phyloP scores from a whole-genome alignment of 768 basidiomycete species.

The Aureoboletus auriporus region DNA sequence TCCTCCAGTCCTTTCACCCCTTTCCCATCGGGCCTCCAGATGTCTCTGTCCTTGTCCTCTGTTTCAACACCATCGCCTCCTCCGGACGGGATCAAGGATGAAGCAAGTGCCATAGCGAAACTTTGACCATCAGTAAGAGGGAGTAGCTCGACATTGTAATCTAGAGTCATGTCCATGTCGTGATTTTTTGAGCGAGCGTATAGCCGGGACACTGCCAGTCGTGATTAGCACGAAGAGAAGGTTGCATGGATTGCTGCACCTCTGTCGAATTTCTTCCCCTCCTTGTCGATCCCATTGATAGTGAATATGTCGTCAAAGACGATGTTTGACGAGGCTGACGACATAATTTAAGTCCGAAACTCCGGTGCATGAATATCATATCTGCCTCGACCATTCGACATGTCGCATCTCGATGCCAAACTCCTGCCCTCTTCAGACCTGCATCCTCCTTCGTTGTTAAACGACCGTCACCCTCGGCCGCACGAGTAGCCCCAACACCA shows the following conservation, averaged over 20 bases:
- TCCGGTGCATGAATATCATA: no score
- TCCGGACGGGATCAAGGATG: constrained; percentile 61
- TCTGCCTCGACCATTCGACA: no score
- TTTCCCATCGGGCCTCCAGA: constrained; percentile 85
- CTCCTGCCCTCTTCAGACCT: no score
- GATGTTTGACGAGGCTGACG: constrained; percentile 62
- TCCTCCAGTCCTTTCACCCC: constrained; percentile 80
- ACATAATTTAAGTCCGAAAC: constrained; percentile 37
- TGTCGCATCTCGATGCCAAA: no score
- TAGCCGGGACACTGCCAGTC: constrained; percentile 76
- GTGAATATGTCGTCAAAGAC: constrained; percentile 94
- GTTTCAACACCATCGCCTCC: constrained; percentile 50
- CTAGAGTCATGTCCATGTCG: constrained; percentile 89
- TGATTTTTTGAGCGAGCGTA: constrained; percentile 88
- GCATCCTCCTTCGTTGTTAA: no score
- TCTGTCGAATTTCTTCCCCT: constrained; percentile 97
- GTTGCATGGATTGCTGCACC: constrained; percentile 43
- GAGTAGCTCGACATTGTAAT: constrained; percentile 92
- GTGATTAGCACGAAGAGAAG: constrained; percentile 4
- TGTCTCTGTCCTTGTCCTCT: constrained; percentile 71
- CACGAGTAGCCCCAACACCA: no score
- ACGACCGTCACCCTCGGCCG: no score
- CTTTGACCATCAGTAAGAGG: constrained; percentile 63
- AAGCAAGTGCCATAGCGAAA: constrained; percentile 84
- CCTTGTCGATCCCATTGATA: constrained; percentile 79